Conservation (phyloP, 106 monocot species). For the Cymbidium sinense region DNA sequence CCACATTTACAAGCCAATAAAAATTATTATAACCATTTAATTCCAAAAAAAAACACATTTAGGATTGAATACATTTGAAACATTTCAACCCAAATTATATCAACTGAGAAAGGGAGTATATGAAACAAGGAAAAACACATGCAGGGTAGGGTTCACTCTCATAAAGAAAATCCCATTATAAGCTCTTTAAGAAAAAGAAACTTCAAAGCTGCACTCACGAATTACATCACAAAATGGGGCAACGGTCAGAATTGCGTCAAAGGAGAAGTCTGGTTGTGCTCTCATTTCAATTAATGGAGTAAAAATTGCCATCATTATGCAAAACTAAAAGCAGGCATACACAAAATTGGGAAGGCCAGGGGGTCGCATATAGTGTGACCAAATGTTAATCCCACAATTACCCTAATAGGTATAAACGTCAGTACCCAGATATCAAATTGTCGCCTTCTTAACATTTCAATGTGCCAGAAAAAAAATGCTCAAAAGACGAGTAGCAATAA, state of each 20-base stretch:
- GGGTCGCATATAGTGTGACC: not conserved
- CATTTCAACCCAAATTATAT: not conserved
- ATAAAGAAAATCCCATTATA: not conserved
- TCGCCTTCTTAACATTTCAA: not conserved
- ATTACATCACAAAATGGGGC: not conserved
- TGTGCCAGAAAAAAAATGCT: not conserved
- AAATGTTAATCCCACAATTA: not conserved
- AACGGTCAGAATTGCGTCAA: not conserved
- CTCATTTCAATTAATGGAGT: not conserved
- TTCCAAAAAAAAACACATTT: not conserved
- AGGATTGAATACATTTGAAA: not conserved
- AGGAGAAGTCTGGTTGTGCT: not conserved
- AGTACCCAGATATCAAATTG: not conserved
- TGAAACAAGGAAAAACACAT: not conserved
- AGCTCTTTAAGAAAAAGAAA: not conserved
- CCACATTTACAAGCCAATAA: not conserved
- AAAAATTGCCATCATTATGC: not conserved
- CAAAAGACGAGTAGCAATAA: not conserved
- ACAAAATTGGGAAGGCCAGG: not conserved
- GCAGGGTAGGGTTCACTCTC: not conserved
- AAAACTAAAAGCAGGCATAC: not conserved
- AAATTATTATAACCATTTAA: not conserved
- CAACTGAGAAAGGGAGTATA: not conserved
- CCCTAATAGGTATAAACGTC: not conserved
- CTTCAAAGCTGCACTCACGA: not conserved